These are phyloP conservation scores for Melastoma malabathricum DNA, from an alignment of 345 rosid species.

Conservation along the genomic window DNA sequence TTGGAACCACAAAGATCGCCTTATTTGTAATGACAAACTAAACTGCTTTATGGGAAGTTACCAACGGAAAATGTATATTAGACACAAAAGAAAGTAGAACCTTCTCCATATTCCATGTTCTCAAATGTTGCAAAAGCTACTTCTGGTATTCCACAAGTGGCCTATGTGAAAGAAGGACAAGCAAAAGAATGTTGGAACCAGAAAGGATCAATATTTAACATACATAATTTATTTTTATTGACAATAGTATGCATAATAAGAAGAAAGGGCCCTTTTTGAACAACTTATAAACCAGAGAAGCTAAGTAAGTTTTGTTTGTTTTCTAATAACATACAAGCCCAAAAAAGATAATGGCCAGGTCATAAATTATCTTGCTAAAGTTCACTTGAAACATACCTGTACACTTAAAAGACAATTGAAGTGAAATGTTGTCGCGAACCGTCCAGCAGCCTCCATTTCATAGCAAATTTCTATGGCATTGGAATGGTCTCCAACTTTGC, in stretches of 20 bases:
- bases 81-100: constrained; percentile 19
- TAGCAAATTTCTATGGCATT: constrained; percentile 85
- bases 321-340: background rate
- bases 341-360: background rate
- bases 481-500: constrained; percentile 90
- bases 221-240: no score
- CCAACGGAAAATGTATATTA: background rate
- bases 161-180: constrained; percentile 32
- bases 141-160: constrained; percentile 91
- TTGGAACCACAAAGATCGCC: no score
- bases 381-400: constrained; percentile 35
- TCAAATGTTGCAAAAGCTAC: constrained; percentile 83
- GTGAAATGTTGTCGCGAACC: constrained; percentile 90
- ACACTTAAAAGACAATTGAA: constrained; percentile 90
- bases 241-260: no score
- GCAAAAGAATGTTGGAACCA: constrained; percentile 10
- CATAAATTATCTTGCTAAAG: background rate
- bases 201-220: background rate
- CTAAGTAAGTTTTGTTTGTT: no score
- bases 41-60: background rate
- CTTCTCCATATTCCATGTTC: constrained; percentile 99
- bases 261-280: no score
- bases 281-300: no score
- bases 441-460: constrained; percentile 95
- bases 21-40: no score